Conservation (phyloP, 164 flowering plant species). For the Cinnamomum chago region DNA sequence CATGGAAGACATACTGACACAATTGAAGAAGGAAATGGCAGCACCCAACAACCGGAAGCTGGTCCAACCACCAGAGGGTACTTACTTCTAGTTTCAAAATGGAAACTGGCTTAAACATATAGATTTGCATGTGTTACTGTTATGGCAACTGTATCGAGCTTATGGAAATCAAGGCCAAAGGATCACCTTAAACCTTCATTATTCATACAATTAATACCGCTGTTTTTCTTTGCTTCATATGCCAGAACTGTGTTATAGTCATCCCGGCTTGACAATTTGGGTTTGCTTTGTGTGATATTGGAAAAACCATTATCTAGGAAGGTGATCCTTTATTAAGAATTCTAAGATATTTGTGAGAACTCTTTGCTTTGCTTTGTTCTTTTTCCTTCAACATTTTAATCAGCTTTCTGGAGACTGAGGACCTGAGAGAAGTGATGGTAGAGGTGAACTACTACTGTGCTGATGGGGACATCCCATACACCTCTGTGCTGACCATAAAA, state of each 20-base stretch:
- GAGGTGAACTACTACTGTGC: too few relatives aligned
- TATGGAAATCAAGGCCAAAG: slow-evolving; percentile 22
- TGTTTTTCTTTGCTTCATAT: slow-evolving; percentile 15
- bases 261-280: slow-evolving; percentile 34
- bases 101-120: slow-evolving; percentile 3
- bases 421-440: too few relatives aligned
- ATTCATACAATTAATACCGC: slow-evolving; percentile 6
- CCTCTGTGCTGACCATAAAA: too few relatives aligned
- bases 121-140: slow-evolving; percentile 25
- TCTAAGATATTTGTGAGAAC: too few relatives aligned
- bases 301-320: slow-evolving; percentile 1
- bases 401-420: too few relatives aligned
- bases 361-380: too few relatives aligned
- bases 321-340: not conserved
- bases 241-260: slow-evolving; percentile 19
- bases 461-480: too few relatives aligned
- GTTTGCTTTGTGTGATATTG: slow-evolving; percentile 30
- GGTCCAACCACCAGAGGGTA: slow-evolving; percentile 92
- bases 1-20: slow-evolving; percentile 86
- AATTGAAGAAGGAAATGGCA: slow-evolving; percentile 92
- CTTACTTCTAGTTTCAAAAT: slow-evolving; percentile 56
- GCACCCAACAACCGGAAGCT: slow-evolving; percentile 86
- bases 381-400: too few relatives aligned
- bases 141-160: slow-evolving; percentile 22
- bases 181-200: slow-evolving; percentile 20